phyloP scores from a whole-genome alignment of 2,329 filamentous ascomycete genomes.

The Nannizzia gypsea region DNA sequence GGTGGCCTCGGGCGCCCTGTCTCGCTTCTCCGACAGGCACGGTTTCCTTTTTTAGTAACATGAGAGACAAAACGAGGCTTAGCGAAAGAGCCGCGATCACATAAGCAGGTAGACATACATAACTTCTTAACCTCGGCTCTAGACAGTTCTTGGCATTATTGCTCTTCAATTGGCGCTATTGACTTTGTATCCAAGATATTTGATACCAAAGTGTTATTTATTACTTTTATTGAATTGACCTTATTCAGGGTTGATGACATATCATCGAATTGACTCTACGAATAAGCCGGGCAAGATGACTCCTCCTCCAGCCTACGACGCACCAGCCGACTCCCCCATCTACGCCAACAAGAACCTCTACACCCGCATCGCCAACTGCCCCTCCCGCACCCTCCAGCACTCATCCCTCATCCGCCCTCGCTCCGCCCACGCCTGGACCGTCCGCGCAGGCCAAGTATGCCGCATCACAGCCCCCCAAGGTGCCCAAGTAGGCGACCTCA shows the following conservation, averaged over 20 bases:
- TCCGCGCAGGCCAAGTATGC: constrained; percentile 55
- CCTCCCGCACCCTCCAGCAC: constrained; percentile 24
- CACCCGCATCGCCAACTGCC: constrained; percentile 27
- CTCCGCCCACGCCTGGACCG: constrained; percentile 61
- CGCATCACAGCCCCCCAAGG: constrained; percentile 65
- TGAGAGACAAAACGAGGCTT: no score
- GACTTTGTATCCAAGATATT: no score
- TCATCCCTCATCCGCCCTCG: constrained; percentile 59
- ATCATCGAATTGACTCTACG: not conserved
- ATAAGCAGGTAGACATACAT: no score
- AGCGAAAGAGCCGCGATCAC: no score
- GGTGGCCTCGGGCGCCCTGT: not conserved
- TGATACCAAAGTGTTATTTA: no score
- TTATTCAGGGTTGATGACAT: no score
- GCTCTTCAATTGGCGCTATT: no score
- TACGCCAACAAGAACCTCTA: constrained; percentile 28
- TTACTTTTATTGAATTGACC: no score
- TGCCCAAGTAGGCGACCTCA: constrained; percentile 72
- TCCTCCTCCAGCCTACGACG: constrained; percentile 30
- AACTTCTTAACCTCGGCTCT: no score
- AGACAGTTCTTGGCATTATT: no score
- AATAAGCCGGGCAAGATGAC: not conserved
- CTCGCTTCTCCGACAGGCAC: no score
- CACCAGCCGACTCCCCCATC: constrained; percentile 25
- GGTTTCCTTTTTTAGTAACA: no score